Conservation (phyloP, 345 rosid genomes). For the Syzygium oleosum region DNA sequence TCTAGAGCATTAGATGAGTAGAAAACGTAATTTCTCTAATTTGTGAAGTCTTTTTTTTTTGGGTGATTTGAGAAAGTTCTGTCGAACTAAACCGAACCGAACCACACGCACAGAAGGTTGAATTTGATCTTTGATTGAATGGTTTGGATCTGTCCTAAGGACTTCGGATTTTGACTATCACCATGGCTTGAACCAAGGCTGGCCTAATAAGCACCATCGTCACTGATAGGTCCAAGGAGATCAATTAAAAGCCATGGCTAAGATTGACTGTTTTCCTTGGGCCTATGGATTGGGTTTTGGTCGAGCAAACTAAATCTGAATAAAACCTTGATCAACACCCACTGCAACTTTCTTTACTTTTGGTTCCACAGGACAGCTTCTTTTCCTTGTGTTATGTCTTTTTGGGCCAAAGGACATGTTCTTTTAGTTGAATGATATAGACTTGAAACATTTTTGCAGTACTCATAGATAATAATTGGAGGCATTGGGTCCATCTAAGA, state of each 20-base stretch:
- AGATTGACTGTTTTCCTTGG: background rate
- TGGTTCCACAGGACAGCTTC: background rate
- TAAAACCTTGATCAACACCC: background rate
- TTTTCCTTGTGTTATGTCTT: background rate
- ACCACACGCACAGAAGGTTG: background rate
- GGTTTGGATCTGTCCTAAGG: background rate
- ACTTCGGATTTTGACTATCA: background rate
- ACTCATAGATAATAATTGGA: background rate
- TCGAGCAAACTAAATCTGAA: background rate
- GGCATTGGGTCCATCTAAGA: background rate
- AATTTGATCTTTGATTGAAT: background rate
- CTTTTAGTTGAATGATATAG: background rate
- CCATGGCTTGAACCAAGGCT: background rate
- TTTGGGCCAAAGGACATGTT: background rate
- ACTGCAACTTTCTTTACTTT: background rate
- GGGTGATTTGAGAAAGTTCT: background rate
- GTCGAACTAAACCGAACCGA: too few relatives aligned
- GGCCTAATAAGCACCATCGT: background rate
- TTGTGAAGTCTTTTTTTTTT: background rate
- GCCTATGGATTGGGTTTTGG: background rate
- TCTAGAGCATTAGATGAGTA: background rate
- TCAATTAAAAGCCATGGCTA: background rate
- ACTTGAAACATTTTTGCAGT: background rate
- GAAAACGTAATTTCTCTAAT: background rate
- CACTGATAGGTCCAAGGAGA: background rate